Evolutionary conservation across 805 yeast species (phyloP).

Genomic region (Cyberlindnera subsufficiens): DNA sequence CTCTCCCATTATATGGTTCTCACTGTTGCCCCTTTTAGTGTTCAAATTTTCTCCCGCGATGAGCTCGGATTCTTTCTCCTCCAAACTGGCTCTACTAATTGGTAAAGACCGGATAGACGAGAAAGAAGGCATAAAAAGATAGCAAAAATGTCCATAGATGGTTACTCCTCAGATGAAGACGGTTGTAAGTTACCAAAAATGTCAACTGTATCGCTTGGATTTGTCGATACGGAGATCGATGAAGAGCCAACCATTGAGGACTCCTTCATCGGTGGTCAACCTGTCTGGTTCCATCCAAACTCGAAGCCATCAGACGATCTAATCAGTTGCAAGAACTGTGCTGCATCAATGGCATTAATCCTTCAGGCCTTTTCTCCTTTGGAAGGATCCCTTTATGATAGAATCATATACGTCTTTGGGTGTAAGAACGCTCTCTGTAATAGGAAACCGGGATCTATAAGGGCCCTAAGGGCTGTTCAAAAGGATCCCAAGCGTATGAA

Average conservation of each 20-base stretch:
- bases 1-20: too few relatives aligned
- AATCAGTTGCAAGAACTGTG: conserved; percentile 63
- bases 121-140: too few relatives aligned
- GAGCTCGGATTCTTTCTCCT: too few relatives aligned
- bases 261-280: conserved; percentile 77
- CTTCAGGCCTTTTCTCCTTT: conserved; percentile 80
- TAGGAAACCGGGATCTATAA: conserved; percentile 61
- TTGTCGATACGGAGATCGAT: conserved; percentile 54
- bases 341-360: conserved; percentile 53
- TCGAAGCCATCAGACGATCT: conserved; percentile 51
- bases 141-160: conserved; percentile 17
- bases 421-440: conserved; percentile 64
- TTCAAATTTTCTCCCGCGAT: too few relatives aligned
- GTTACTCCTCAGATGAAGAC: conserved; percentile 51
- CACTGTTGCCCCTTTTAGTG: too few relatives aligned
- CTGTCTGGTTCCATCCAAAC: conserved; percentile 60
- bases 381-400: conserved; percentile 65
- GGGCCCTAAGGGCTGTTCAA: conserved; percentile 71
- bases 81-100: too few relatives aligned
- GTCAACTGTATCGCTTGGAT: conserved; percentile 51
- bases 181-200: conserved; percentile 22
- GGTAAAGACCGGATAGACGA: too few relatives aligned
- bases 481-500: conserved; percentile 49
- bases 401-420: conserved; percentile 74
- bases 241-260: conserved; percentile 49